Percentiles rank a stretch among this genome's conserved stretches.
Conservation (phyloP, 1,284 basidiomycete species). For the Coriolopsis trogii region DNA sequence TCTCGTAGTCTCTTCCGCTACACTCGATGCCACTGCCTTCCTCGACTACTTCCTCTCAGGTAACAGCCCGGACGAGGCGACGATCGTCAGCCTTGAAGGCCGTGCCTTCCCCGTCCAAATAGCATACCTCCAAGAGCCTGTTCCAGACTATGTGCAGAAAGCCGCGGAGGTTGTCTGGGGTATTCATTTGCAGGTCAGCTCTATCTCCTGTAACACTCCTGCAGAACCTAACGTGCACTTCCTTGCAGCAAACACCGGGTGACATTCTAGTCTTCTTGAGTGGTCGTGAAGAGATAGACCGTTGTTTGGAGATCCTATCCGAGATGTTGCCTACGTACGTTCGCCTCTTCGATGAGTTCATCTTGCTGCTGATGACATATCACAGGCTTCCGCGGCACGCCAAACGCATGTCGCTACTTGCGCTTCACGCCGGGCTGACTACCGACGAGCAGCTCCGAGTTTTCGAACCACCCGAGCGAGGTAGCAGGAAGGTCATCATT, state of each 20-base stretch:
- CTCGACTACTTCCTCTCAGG: constrained; percentile 83
- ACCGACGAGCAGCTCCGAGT: constrained; percentile 86
- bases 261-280: constrained; percentile 95
- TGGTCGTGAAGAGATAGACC: constrained; percentile 96
- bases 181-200: constrained; percentile 79
- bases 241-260: constrained; percentile 67
- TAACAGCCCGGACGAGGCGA: constrained; percentile 54
- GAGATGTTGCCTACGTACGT: constrained; percentile 79
- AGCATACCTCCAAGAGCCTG: constrained; percentile 74
- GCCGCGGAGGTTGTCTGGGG: constrained; percentile 87
- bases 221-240: background rate
- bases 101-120: constrained; percentile 91
- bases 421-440: constrained; percentile 88
- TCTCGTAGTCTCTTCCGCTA: constrained; percentile 93
- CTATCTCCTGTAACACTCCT: background rate
- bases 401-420: constrained; percentile 66
- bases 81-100: constrained; percentile 90
- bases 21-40: constrained; percentile 89
- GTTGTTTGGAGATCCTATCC: constrained; percentile 79
- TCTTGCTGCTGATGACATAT: background rate
- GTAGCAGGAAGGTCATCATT: constrained; percentile 88
- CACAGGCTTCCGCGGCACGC: constrained; percentile 68
- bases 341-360: background rate
- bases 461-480: constrained; percentile 76
- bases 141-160: constrained; percentile 80